phyloP scores from a whole-genome alignment of 805 yeast species.

The Candida orba region DNA sequence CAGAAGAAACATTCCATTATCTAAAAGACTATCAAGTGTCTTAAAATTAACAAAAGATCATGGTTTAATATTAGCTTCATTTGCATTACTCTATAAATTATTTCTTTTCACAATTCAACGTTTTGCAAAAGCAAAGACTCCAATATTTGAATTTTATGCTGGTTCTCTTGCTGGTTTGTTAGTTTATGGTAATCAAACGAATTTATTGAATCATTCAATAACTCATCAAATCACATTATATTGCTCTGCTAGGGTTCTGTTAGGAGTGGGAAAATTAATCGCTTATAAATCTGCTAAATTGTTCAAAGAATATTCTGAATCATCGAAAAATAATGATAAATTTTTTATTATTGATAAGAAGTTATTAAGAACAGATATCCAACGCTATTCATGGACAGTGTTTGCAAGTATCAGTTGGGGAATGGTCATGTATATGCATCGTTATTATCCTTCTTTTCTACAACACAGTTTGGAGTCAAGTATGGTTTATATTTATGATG shows the following conservation, averaged over 20 bases:
- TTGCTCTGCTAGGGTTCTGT: slow-evolving; percentile 58
- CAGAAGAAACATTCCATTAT: slow-evolving; percentile 22
- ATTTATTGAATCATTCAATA: slow-evolving; percentile 36
- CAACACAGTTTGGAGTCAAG: slow-evolving; percentile 61
- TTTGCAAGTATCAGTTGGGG: slow-evolving; percentile 69
- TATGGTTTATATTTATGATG: slow-evolving; percentile 68
- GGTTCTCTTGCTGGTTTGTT: slow-evolving; percentile 34
- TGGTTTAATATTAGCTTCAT: slow-evolving; percentile 47
- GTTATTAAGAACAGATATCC: slow-evolving; percentile 19
- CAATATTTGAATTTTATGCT: slow-evolving; percentile 23
- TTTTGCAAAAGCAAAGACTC: slow-evolving; percentile 8
- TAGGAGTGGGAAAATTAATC: slow-evolving; percentile 43
- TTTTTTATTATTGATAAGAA: slow-evolving; percentile 6
- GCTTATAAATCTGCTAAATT: slow-evolving; percentile 16
- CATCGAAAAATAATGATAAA: not conserved
- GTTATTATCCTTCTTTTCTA: slow-evolving; percentile 51
- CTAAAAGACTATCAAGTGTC: slow-evolving; percentile 39
- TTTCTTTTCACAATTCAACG: slow-evolving; percentile 24
- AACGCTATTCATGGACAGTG: slow-evolving; percentile 42
- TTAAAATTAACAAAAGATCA: slow-evolving; percentile 48
- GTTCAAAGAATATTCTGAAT: slow-evolving; percentile 3
- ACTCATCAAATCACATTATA: slow-evolving; percentile 72
- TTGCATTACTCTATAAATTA: slow-evolving; percentile 47
- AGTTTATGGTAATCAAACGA: slow-evolving; percentile 32
- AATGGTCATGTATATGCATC: slow-evolving; percentile 61